Percentiles rank a stretch among this genome's conserved stretches.
Conservation (phyloP, 352 stramenopile genomes). For the Pythium dissimile region DNA sequence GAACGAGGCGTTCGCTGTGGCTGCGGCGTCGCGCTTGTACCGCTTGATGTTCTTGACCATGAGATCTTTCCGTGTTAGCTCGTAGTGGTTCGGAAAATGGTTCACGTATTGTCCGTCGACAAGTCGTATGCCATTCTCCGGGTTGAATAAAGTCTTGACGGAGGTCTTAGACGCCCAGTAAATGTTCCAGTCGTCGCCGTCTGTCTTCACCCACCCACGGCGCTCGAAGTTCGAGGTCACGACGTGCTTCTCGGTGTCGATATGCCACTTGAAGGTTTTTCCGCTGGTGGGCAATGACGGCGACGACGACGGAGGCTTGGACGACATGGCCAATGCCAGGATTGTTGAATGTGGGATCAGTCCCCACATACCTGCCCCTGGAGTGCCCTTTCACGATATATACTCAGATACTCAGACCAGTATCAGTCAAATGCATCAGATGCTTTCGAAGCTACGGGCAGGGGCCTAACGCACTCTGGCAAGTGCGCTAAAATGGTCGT, state of each 20-base stretch:
- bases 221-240: conserved; percentile 83
- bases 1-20: conserved; percentile 23
- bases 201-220: conserved; percentile 78
- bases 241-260: conserved; percentile 77
- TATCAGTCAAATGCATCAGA: too few species aligned
- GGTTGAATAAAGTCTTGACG: conserved; percentile 89
- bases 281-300: not conserved
- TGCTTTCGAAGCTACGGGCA: too few species aligned
- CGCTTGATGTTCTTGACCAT: conserved; percentile 95
- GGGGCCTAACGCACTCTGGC: too few species aligned
- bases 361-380: too few species aligned
- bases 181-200: conserved; percentile 91
- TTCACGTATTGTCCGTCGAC: conserved; percentile 76
- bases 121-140: conserved; percentile 64
- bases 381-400: too few species aligned
- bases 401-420: too few species aligned
- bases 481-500: too few species aligned
- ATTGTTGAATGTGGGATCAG: too few species aligned
- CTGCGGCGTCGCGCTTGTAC: conserved; percentile 63
- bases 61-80: conserved; percentile 91
- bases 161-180: conserved; percentile 90
- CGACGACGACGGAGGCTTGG: not conserved
- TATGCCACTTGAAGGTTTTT: conserved; percentile 48
- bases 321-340: too few species aligned
- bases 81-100: conserved; percentile 90